Base-by-base conservation (phyloP, 1,284 basidiomycete genomes). In the Moniliophthora roreri region DNA sequence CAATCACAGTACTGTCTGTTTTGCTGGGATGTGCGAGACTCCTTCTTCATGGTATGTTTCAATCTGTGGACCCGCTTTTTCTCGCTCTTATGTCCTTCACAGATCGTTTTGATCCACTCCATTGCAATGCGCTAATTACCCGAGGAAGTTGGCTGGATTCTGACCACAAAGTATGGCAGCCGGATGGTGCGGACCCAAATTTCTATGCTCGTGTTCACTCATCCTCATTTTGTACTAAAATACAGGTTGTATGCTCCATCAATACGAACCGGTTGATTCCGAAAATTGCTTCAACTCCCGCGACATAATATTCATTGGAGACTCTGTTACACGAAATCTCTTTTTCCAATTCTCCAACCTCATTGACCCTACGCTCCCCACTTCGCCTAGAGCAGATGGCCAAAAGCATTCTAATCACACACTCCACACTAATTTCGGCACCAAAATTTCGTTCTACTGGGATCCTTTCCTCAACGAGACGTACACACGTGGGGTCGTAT, bases 81-180 rank as follows among this genome's bases (percentile, higher is more conserved):
- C 28, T 32, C 11, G 11, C 28, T 32, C 28, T 32, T 6, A 32
- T n/a, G 23, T 15, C 39, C 37, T 34, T 28, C 28, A 13, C 55
- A 93, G 92, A 90, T 69, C 80, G 78, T 63, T 69, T 77, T 3
- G 92, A 94, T 68, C 81, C 85, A 24, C 74, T 81, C 50, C 87
- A 83, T 63, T 95, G 92, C 66, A 73, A 79, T 55, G 79, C 89
- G 1, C 68, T 94, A 26, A 67, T 93, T 48, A 84, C 77, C 40
- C 75, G 74, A 37, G 92, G 93, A n/a, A 80, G 79, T 61, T 95
- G 92, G 92, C 68, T 93, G 51, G 91, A 93, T 67, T 68, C 71
- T 34, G 69, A 65, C 42, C 78, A 79, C 65, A 76, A 69, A 58
- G 87, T 85, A 63, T 95, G 92, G 92, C 92, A 95, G 66, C 92